These are phyloP conservation scores for Aspergillus amoenus DNA, from an alignment of 2,329 filamentous ascomycete species.

Conservation along the genomic window DNA sequence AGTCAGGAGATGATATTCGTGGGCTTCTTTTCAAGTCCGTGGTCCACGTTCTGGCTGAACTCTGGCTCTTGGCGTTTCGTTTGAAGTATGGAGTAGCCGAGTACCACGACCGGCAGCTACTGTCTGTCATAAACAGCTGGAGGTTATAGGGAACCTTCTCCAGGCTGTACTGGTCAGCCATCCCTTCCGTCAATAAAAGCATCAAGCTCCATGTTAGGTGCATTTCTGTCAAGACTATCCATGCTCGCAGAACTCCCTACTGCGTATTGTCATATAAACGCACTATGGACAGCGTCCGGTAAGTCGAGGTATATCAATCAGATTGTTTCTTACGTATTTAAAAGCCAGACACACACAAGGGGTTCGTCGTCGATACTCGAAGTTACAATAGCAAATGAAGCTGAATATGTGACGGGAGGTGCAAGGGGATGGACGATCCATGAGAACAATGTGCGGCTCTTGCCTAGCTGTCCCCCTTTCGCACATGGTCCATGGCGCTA, in stretches of 20 bases:
- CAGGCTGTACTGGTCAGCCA: not conserved
- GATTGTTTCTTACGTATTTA: not conserved
- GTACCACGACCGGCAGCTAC: no score
- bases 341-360: not conserved
- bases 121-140: no score
- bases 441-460: not conserved
- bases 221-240: not conserved
- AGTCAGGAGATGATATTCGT: no score
- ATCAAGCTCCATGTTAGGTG: not conserved
- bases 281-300: not conserved
- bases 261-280: not conserved
- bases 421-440: not conserved
- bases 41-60: no score
- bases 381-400: not conserved
- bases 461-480: no score
- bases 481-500: no score
- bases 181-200: not conserved
- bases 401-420: not conserved
- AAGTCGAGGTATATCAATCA: not conserved
- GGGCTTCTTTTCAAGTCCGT: no score
- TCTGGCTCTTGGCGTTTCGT: no score
- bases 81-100: no score
- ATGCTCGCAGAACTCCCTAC: not conserved
- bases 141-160: no score
- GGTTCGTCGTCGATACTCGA: not conserved